Evolutionary conservation across 2,329 filamentous ascomycete species (phyloP).

Genomic region (Corynespora cassiicola): DNA sequence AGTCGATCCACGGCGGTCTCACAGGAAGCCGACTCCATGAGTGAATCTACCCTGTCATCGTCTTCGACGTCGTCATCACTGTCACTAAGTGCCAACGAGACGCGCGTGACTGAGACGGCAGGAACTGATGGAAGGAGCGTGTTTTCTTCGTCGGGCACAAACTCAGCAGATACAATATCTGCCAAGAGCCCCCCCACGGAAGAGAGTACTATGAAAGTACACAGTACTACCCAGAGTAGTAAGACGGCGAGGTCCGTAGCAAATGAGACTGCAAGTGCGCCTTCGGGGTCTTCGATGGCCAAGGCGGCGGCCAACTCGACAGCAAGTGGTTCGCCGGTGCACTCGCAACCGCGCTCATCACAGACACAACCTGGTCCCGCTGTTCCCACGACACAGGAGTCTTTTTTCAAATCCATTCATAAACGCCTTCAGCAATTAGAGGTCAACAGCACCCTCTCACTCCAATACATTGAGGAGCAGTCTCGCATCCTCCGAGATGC

Average conservation of each 20-base stretch:
- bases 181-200: constrained; percentile 11
- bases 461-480: constrained; percentile 97
- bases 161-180: neutral
- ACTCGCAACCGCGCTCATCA: constrained; percentile 39
- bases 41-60: too few species aligned
- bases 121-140: neutral
- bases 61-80: neutral
- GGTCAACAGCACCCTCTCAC: constrained; percentile 86
- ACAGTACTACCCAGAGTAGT: constrained; percentile 10
- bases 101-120: neutral
- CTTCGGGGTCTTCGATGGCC: constrained; percentile 12
- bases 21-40: neutral
- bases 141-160: neutral
- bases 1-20: neutral
- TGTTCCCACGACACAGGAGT: constrained; percentile 89
- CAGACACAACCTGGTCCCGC: constrained; percentile 58
- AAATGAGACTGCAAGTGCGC: constrained; percentile 17
- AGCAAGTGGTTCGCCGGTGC: constrained; percentile 17
- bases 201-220: too few species aligned
- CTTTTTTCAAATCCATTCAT: constrained; percentile 95
- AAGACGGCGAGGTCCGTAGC: constrained; percentile 12
- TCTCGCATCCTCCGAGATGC: constrained; percentile 88
- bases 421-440: constrained; percentile 92
- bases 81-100: constrained; percentile 4
- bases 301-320: constrained; percentile 22